Percentiles rank a stretch among this genome's conserved stretches.
Evolutionary conservation across 129 eudicot species (phyloP).

Genomic region (Pseudognaphalium luteoalbum): DNA sequence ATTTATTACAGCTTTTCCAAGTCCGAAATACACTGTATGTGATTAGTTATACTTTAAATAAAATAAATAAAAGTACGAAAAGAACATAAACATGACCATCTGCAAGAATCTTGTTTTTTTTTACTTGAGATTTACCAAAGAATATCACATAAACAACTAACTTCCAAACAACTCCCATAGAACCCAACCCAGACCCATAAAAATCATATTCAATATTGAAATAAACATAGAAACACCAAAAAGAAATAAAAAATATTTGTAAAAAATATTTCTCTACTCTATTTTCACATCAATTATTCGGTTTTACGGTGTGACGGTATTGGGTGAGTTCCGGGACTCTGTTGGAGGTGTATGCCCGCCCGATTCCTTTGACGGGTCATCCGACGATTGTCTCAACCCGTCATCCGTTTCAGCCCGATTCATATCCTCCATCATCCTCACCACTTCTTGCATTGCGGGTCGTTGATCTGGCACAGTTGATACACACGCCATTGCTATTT

Average conservation of each 20-base stretch:
- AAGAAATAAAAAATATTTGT: conserved; percentile 2
- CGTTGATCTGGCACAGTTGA: conserved; percentile 76
- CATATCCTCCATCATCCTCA: conserved; percentile 82
- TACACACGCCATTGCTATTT: conserved; percentile 89
- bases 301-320: conserved; percentile 55
- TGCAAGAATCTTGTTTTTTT: conserved; percentile 35
- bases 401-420: conserved; percentile 70
- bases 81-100: conserved; percentile 26
- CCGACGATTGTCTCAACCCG: conserved; percentile 75
- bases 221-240: conserved; percentile 31
- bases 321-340: conserved; percentile 60
- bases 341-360: conserved; percentile 76
- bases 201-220: conserved; percentile 14
- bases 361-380: conserved; percentile 81
- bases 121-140: conserved; percentile 32
- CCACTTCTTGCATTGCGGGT: conserved; percentile 79
- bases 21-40: not conserved
- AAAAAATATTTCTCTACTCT: conserved; percentile 35
- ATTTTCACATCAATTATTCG: conserved; percentile 25
- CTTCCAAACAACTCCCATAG: conserved; percentile 33
- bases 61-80: not conserved
- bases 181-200: conserved; percentile 28
- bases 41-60: too few relatives aligned
- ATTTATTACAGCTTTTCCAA: not conserved
- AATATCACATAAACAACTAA: conserved; percentile 41